Evolutionary conservation across 2,329 filamentous ascomycete species (phyloP), one percentile per base, ranked within the genome.

Genomic region (Lachnellula cervina): DNA sequence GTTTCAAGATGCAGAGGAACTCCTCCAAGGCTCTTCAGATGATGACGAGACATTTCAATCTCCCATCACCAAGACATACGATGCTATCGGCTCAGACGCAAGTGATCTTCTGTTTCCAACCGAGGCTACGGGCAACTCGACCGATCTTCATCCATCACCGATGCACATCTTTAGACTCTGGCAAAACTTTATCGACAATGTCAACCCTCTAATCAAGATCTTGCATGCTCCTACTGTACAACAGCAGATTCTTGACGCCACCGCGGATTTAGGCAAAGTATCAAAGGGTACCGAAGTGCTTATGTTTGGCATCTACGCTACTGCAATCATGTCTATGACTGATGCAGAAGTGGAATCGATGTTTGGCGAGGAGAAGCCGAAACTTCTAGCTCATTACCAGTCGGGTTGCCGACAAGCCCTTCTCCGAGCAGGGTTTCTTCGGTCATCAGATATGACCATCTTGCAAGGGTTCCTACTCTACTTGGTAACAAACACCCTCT

Each of bases 381-480:
- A 76, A 23, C 71, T 87, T 25, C 67, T 80, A 16, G 70, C 69
- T 37, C 78, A 76, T 53, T 87, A 81, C 59, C 78, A 84, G 52
- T 72, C 75, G 19, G 85, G 79, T 1, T 74, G 80, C 2, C 83
- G 87, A 59, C 81, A 87, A 61, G 83, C 86, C 1, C 74, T 90
- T 19, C 75, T 85, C 37, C 86, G 85, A 59, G 84, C 82, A 1
- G 79, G 81, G 9, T 86, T 89, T 13, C 56, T 90, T 71, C 78
- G 82, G 28, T 81, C 81, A 13, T 80, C 81, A 1, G 86, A 90
- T 56, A 66, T 88, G 8, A 79, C 81, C 50, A 77, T 86, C 3
- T 70, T 90, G 23, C 86, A 90, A 69, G 87, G 86, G 1, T 84
- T 84, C 55, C 72, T 86, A 5, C 72, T 90, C 16, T 89, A 86